phyloP scores from a whole-genome alignment of 225 moss, liverwort and hornwort genomes.

The Bryum argenteum region DNA sequence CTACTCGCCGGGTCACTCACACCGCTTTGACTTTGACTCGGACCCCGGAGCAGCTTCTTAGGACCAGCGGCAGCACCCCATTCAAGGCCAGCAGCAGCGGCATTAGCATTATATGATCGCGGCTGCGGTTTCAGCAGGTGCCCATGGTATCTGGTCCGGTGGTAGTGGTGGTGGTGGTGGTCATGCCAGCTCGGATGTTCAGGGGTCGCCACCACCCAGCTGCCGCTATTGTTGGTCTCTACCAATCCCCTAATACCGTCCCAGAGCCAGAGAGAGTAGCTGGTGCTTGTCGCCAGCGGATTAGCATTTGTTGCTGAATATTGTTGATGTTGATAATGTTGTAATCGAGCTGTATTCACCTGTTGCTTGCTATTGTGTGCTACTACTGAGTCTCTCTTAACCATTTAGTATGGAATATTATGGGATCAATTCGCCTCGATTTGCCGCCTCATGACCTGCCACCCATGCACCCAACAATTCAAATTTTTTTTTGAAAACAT shows the following conservation, averaged over 20 bases:
- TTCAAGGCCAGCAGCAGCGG: no score
- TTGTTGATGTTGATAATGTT: background rate
- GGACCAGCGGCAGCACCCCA: no score
- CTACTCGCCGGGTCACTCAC: no score
- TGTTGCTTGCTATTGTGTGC: constrained; percentile 10
- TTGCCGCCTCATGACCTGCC: constrained; percentile 22
- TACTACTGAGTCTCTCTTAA: constrained; percentile 24
- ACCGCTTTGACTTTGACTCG: no score
- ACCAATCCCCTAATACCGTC: constrained; percentile 34
- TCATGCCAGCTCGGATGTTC: constrained; percentile 28
- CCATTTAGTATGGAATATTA: constrained; percentile 21
- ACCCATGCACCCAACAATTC: background rate
- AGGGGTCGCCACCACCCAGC: background rate
- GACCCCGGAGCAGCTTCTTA: no score
- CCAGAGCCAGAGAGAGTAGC: constrained; percentile 38
- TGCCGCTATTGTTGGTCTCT: constrained; percentile 11
- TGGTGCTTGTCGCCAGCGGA: constrained; percentile 39
- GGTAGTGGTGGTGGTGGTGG: constrained; percentile 24
- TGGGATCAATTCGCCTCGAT: background rate
- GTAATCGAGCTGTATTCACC: constrained; percentile 27
- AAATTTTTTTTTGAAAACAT: no score
- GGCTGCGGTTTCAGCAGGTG: constrained; percentile 13
- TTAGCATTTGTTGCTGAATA: background rate
- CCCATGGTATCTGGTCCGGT: constrained; percentile 33
- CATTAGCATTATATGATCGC: background rate